These are phyloP conservation scores for Ophiocordyceps camponoti-floridani DNA, from an alignment of 2,329 filamentous ascomycete genomes.

Conservation along the genomic window DNA sequence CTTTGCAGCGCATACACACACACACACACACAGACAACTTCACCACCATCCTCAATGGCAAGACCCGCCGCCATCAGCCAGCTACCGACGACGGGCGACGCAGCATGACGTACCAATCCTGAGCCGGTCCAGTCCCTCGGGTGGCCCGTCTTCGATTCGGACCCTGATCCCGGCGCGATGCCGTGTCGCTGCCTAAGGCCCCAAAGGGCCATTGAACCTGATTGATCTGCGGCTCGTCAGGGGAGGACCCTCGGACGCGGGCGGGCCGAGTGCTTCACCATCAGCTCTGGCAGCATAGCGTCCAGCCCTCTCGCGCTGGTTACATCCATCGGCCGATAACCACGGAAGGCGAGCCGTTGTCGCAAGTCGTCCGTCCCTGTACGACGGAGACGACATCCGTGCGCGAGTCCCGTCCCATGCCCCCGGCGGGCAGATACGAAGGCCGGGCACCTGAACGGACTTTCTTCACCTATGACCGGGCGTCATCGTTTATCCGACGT, in stretches of 20 bases:
- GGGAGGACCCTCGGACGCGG: neutral
- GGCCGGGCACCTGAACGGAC: neutral
- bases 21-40: too few relatives aligned
- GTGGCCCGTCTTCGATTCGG: slow-evolving; percentile 72
- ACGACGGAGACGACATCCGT: slow-evolving; percentile 52
- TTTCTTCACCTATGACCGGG: too few relatives aligned
- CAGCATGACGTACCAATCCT: neutral
- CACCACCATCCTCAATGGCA: too few relatives aligned
- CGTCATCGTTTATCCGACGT: too few relatives aligned
- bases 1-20: too few relatives aligned
- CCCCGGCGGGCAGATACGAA: neutral
- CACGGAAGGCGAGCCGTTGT: neutral
- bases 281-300: slow-evolving; percentile 71
- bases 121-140: slow-evolving; percentile 32
- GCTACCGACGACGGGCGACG: neutral
- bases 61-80: too few relatives aligned
- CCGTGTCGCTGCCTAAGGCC: slow-evolving; percentile 45
- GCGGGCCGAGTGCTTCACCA: slow-evolving; percentile 32
- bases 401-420: slow-evolving; percentile 18
- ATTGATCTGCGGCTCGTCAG: slow-evolving; percentile 47
- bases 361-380: slow-evolving; percentile 49
- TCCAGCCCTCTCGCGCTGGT: slow-evolving; percentile 72
- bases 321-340: neutral
- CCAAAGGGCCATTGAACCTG: slow-evolving; percentile 69
- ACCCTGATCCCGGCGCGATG: slow-evolving; percentile 43